Conservation (phyloP, 2,329 filamentous ascomycete species). For the Talaromyces pinophilus region DNA sequence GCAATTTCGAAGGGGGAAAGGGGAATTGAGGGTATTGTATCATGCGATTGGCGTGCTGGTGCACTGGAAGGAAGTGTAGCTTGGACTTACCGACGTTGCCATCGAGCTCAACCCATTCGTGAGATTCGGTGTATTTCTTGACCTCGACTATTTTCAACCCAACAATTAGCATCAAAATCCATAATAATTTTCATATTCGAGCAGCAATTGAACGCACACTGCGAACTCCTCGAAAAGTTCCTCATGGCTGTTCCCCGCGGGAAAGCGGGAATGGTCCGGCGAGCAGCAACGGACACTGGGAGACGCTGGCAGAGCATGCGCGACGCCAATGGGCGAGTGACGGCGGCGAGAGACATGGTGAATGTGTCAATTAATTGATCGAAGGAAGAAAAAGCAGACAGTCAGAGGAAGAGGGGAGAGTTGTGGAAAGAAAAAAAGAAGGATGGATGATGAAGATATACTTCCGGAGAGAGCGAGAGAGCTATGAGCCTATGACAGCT, state of each 20-base stretch:
- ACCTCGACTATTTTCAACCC: conserved; percentile 38
- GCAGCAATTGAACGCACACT: conserved; percentile 33
- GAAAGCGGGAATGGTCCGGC: conserved; percentile 38
- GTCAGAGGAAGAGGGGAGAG: conserved; percentile 22
- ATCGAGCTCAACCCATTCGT: conserved; percentile 94
- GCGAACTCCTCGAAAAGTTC: conserved; percentile 46
- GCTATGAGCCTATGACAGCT: conserved; percentile 24
- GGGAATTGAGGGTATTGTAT: neutral
- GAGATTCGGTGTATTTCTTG: conserved; percentile 93
- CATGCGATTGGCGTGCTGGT: neutral
- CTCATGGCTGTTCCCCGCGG: conserved; percentile 43
- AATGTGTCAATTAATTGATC: neutral
- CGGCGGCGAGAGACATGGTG: conserved; percentile 43
- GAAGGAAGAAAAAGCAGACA: conserved; percentile 3
- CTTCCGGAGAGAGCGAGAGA: conserved; percentile 22
- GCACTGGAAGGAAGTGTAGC: no score
- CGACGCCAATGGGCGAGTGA: conserved; percentile 40
- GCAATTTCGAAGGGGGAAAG: no score
- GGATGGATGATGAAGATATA: conserved; percentile 26
- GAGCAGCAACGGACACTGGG: conserved; percentile 28
- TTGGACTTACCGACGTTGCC: conserved; percentile 68
- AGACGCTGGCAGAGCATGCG: conserved; percentile 41
- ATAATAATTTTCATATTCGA: neutral
- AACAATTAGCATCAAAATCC: neutral
- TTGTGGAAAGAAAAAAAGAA: conserved; percentile 16